Conservation (phyloP, 2,329 filamentous ascomycete genomes). For the Phialocephala sp. region DNA sequence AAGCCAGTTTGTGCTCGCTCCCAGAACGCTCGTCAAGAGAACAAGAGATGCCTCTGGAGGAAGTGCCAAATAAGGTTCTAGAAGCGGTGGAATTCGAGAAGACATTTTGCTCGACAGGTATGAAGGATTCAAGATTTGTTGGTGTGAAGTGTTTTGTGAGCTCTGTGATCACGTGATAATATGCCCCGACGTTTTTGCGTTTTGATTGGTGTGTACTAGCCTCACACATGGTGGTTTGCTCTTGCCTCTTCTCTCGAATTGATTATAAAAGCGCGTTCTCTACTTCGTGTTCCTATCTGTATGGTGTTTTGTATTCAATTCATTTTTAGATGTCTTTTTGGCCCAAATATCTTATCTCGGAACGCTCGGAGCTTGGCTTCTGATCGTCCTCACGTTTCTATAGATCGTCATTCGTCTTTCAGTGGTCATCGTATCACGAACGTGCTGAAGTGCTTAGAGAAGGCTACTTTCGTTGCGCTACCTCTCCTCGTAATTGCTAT, state of each 20-base stretch:
- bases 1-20: conserved; percentile 70
- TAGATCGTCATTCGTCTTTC: not conserved
- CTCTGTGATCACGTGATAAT: not conserved
- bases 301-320: not conserved
- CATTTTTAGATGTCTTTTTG: not conserved
- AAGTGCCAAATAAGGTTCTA: conserved; percentile 67
- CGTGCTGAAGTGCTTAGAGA: not conserved
- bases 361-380: conserved; percentile 1
- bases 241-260: not conserved
- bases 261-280: not conserved
- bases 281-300: not conserved
- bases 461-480: not conserved
- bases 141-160: conserved; percentile 2
- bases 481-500: not conserved
- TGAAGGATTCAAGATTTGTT: not conserved
- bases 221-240: not conserved
- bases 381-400: not conserved
- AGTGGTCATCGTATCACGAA: not conserved
- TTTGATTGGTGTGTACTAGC: conserved; percentile 13
- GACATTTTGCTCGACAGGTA: conserved; percentile 34
- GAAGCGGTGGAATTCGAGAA: conserved; percentile 57
- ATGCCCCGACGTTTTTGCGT: too few relatives aligned
- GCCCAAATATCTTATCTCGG: not conserved
- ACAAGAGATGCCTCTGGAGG: conserved; percentile 64
- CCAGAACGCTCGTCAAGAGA: conserved; percentile 71